phyloP scores from a whole-genome alignment of 495 filamentous ascomycete species.

The Penicillium coprophilum region DNA sequence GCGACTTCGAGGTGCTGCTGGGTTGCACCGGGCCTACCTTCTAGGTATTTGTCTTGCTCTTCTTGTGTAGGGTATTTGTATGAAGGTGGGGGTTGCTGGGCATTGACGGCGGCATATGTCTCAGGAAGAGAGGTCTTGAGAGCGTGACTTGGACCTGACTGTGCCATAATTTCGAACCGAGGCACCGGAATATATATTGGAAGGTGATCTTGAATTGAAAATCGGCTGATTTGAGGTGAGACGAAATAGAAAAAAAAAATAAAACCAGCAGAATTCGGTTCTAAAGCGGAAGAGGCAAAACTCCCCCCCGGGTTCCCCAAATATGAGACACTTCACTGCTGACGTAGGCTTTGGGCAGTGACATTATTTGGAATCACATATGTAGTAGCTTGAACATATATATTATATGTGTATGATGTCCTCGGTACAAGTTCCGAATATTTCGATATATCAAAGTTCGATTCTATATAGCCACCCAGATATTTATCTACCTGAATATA shows the following conservation, averaged over 20 bases:
- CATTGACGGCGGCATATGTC: constrained; percentile 38
- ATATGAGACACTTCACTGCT: constrained; percentile 20
- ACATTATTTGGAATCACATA: background rate
- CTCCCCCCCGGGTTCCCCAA: constrained; percentile 17
- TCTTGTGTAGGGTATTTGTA: constrained; percentile 32
- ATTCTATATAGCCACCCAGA: background rate
- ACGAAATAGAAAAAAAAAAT: background rate
- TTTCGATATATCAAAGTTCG: background rate
- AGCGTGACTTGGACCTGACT: constrained; percentile 43
- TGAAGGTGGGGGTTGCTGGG: constrained; percentile 29
- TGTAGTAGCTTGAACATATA: background rate
- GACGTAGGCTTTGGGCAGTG: constrained; percentile 16
- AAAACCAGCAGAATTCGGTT: constrained; percentile 1
- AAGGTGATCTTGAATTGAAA: background rate
- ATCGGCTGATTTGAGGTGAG: background rate
- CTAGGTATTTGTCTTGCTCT: constrained; percentile 31
- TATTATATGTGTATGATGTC: too few species aligned
- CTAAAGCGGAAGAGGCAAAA: constrained; percentile 19
- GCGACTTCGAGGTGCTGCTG: constrained; percentile 62
- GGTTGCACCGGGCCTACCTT: constrained; percentile 43
- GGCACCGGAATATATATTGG: background rate
- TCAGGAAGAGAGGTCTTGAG: constrained; percentile 55
- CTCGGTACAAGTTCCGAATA: background rate
- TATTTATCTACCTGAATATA: background rate
- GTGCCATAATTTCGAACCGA: constrained; percentile 17